A percentile compares a stretch with the other conserved stretches of the same genome.
Conservation (phyloP, 805 yeast genomes). For the Brettanomyces naardenensis region DNA sequence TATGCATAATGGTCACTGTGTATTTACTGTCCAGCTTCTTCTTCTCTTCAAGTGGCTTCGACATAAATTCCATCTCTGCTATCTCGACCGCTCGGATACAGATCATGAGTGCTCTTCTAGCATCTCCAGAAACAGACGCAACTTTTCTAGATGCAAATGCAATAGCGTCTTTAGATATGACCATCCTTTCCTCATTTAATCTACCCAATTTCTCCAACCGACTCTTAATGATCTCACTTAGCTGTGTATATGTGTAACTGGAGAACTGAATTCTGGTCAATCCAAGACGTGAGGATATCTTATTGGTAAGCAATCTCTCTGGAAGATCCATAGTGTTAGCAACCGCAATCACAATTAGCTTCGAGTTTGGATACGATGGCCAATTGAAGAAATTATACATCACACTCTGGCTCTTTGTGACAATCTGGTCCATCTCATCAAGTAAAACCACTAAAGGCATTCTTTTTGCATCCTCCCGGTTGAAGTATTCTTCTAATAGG, state of each 20-base stretch:
- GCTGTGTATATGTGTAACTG: slow-evolving; percentile 77
- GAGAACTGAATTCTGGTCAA: slow-evolving; percentile 78
- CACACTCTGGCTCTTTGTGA: slow-evolving; percentile 72
- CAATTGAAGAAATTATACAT: slow-evolving; percentile 96
- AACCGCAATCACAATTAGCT: slow-evolving; percentile 80
- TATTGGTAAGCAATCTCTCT: slow-evolving; percentile 78
- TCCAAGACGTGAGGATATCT: slow-evolving; percentile 87
- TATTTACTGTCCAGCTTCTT: slow-evolving; percentile 30
- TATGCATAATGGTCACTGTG: slow-evolving; percentile 62
- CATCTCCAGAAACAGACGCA: slow-evolving; percentile 96
- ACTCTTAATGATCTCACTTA: slow-evolving; percentile 65
- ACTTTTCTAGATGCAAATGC: slow-evolving; percentile 91
- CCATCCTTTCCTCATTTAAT: slow-evolving; percentile 34
- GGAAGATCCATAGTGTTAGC: slow-evolving; percentile 98
- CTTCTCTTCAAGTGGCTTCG: slow-evolving; percentile 21
- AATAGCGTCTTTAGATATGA: slow-evolving; percentile 63
- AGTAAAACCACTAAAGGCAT: slow-evolving; percentile 67
- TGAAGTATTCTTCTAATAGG: slow-evolving; percentile 65
- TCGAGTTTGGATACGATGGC: slow-evolving; percentile 81
- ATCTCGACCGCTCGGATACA: slow-evolving; percentile 85
- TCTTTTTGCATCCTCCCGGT: slow-evolving; percentile 23
- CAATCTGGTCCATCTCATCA: slow-evolving; percentile 92
- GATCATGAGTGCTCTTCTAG: slow-evolving; percentile 82
- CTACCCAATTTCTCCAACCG: slow-evolving; percentile 48
- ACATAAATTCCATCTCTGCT: slow-evolving; percentile 58